Base-by-base conservation (phyloP, 805 yeast species). In the Candida coleopterorum region DNA sequence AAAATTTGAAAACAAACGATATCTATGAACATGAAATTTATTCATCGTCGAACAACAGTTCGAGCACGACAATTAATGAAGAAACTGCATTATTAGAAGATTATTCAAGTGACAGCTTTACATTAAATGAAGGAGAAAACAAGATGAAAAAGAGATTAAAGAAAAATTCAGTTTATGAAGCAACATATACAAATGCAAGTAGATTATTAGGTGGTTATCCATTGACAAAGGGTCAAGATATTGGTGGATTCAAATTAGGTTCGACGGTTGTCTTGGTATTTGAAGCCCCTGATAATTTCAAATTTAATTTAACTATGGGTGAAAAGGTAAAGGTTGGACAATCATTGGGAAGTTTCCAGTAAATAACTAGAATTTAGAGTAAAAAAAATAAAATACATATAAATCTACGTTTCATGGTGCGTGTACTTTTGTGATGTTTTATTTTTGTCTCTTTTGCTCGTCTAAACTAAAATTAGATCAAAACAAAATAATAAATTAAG, bases 161-260 rank as follows among this genome's bases (percentile, higher is more conserved):
- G 53, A 84, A 85, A 49, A 79, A 84, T 43, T 82, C 94, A 0
- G 90, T 95, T 46, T 89, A 87, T 56, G 97, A 93, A 60, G 97
- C 98, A 6, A 86, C 89, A 0, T 93, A 93, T 60, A 69, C 80
- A 17, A 79, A 79, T 38, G 95, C 95, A 3, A 80, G 89, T 38
- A 67, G 75, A 34, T 45, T 81, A 4, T 65, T 89, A 28, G 85
- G 89, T 7, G 99, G 99, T 7, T 77, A 76, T 52, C 98, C 99
- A 2, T 72, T 93, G 34, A 67, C 76, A 15, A 87, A 85, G 61
- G 98, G 98, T 27, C 85, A 86, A 52, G 96, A 93, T 60, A 84
- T 93, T 74, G 99, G 99, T 28, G 98, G 98, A 0, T 93, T 93
- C 64, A 85, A 85, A 67, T 70, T 93, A 36, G 99, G 99, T 0